phyloP scores from a whole-genome alignment of 2,329 filamentous ascomycete species.

The Chalara sp. region DNA sequence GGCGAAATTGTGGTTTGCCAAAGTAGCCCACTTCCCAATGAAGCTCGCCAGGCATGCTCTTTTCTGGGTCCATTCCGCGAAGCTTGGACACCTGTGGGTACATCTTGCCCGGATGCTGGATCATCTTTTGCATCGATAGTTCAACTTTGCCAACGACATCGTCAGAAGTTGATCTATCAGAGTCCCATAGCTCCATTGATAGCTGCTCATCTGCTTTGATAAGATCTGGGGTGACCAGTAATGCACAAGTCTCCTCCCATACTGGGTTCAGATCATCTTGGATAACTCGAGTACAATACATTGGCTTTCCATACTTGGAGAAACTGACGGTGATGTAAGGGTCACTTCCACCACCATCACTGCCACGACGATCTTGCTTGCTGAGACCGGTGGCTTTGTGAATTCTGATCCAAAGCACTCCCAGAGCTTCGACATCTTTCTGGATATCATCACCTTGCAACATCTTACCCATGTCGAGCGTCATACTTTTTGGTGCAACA shows the following conservation, averaged over 20 bases:
- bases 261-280: slow-evolving; percentile 90
- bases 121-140: slow-evolving; percentile 88
- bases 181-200: slow-evolving; percentile 94
- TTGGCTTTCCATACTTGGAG: slow-evolving; percentile 94
- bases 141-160: slow-evolving; percentile 95
- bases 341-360: slow-evolving; percentile 80
- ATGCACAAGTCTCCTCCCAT: slow-evolving; percentile 80
- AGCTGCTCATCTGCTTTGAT: slow-evolving; percentile 92
- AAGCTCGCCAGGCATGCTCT: slow-evolving; percentile 84
- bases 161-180: slow-evolving; percentile 83
- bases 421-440: slow-evolving; percentile 80
- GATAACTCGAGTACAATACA: slow-evolving; percentile 95
- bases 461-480: slow-evolving; percentile 83
- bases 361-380: slow-evolving; percentile 83
- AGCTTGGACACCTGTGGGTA: slow-evolving; percentile 83
- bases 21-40: slow-evolving; percentile 98
- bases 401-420: slow-evolving; percentile 88
- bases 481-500: slow-evolving; percentile 90
- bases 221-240: slow-evolving; percentile 81
- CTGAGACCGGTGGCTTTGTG: slow-evolving; percentile 81
- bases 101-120: slow-evolving; percentile 90
- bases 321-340: slow-evolving; percentile 93
- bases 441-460: slow-evolving; percentile 86
- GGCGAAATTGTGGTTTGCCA: slow-evolving; percentile 80
- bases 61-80: slow-evolving; percentile 74